Evolutionary conservation across 495 filamentous ascomycete genomes (phyloP).

Genomic region (Neurospora sp.): DNA sequence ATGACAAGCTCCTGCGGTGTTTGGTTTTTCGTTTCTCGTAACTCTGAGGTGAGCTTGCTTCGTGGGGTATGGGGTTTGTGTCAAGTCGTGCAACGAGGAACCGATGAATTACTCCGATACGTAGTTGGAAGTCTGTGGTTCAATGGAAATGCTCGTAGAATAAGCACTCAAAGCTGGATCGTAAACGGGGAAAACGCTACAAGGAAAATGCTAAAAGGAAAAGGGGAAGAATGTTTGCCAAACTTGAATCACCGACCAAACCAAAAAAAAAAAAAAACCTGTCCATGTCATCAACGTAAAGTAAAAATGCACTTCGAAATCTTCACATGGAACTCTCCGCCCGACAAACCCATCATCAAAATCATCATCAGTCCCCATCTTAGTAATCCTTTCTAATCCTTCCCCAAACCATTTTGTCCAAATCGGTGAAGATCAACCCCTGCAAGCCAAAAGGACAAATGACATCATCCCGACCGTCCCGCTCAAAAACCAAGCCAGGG

Average conservation of each 20-base stretch:
- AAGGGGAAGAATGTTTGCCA: not conserved
- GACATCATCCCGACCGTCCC: not conserved
- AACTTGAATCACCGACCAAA: too few species aligned
- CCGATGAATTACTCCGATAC: not conserved
- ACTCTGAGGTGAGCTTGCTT: not conserved
- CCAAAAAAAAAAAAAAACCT: too few species aligned
- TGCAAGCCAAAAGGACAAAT: not conserved
- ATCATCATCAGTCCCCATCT: not conserved
- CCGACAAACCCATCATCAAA: not conserved
- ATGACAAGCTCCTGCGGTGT: not conserved
- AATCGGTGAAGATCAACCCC: not conserved
- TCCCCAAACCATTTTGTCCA: not conserved
- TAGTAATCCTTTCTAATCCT: not conserved
- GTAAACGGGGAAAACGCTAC: not conserved
- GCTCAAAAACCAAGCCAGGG: not conserved
- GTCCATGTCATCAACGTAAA: not conserved
- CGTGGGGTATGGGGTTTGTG: not conserved
- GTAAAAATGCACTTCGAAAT: too few species aligned
- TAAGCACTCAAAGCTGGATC: not conserved
- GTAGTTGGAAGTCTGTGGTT: not conserved
- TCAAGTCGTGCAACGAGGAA: not conserved
- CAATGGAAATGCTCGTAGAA: not conserved
- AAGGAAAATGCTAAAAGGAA: not conserved
- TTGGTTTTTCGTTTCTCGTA: not conserved
- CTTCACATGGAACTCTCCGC: not conserved